Evolutionary conservation across 768 basidiomycete genomes (phyloP), one percentile per base, ranked within the genome.

Genomic region (Brasilioporus rufonigricans): DNA sequence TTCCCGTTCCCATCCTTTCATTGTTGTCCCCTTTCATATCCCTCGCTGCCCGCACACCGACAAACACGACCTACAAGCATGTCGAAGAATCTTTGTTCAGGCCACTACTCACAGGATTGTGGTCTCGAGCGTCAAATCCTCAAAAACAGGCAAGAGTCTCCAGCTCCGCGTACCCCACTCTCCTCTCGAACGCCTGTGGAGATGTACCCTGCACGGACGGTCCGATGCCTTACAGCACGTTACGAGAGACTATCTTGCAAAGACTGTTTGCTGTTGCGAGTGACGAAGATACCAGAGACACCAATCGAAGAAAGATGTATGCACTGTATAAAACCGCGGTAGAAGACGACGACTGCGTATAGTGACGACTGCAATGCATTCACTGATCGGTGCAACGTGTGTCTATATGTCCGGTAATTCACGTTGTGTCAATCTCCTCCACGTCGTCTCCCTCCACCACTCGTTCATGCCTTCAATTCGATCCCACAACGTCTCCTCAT

Each of bases 401-500:
- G 50, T 38, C 38, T 65, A 69, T 61, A 81, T 48, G 72, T 94
- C 93, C n/a, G 92, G 92, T 51, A 94, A 71, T 70, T 95, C 92
- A 66, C 93, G 77, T 59, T 86, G 84, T 63, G 91, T 82, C 51
- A 95, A 72, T 55, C 93, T 76, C 36, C 77, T 83, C 91, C 92
- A 96, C 47, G 92, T 95, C 57, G 84, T 89, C 64, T 93, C 91
- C 65, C 84, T 91, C 93, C 93, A 95, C 91, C 90, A 92, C 38
- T 92, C 91, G 19, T 88, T 84, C 86, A 93, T 89, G 48, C 77
- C 76, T 58, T 87, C 81, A 33, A 96, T 86, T 40, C 86, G 79
- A 38, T 88, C 88, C 87, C 93, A 95, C 14, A 96, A 70, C 1
- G 81, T 80, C 66, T 94, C 91, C 68, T 95, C 93, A 52, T 89